These are phyloP conservation scores for Entomortierella lignicola DNA, from an alignment of 192 early-diverging fungal species.

Conservation along the genomic window DNA sequence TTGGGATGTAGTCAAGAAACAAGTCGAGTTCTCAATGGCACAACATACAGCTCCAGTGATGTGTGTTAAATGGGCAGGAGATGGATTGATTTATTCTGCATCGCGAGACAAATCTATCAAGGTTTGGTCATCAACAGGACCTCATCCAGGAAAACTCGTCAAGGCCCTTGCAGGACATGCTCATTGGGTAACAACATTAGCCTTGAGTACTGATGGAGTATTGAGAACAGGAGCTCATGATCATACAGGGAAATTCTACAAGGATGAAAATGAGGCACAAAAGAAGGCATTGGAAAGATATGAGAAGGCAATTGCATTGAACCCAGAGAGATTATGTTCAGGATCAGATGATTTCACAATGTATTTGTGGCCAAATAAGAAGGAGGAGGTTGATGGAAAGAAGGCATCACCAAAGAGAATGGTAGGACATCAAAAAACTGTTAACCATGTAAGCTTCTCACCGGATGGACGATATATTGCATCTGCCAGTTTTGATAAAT, in stretches of 20 bases:
- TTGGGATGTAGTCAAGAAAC: conserved; percentile 89
- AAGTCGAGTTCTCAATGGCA: conserved; percentile 79
- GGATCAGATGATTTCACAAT: conserved; percentile 99
- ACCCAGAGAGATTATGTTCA: conserved; percentile 86
- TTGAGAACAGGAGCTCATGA: conserved; percentile 92
- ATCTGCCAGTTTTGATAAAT: conserved; percentile 96
- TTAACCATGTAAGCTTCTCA: conserved; percentile 94
- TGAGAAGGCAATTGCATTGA: conserved; percentile 70
- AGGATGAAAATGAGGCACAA: conserved; percentile 75
- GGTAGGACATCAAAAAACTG: conserved; percentile 95
- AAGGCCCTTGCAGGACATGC: conserved; percentile 91
- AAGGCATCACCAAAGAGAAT: conserved; percentile 82
- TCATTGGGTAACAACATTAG: conserved; percentile 97
- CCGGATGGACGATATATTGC: conserved; percentile 92
- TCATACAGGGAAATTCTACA: conserved; percentile 76
- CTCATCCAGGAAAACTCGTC: conserved; percentile 78
- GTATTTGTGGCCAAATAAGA: conserved; percentile 83
- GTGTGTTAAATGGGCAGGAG: conserved; percentile 96
- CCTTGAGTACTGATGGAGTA: conserved; percentile 91
- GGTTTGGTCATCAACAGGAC: conserved; percentile 83
- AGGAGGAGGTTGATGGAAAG: conserved; percentile 72
- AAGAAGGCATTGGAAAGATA: conserved; percentile 83
- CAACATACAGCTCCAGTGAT: conserved; percentile 95
- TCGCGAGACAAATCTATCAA: conserved; percentile 97
- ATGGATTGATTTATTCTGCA: conserved; percentile 91